Evolutionary conservation across 768 basidiomycete species (phyloP).

Genomic region (Lactifluus echinatus): DNA sequence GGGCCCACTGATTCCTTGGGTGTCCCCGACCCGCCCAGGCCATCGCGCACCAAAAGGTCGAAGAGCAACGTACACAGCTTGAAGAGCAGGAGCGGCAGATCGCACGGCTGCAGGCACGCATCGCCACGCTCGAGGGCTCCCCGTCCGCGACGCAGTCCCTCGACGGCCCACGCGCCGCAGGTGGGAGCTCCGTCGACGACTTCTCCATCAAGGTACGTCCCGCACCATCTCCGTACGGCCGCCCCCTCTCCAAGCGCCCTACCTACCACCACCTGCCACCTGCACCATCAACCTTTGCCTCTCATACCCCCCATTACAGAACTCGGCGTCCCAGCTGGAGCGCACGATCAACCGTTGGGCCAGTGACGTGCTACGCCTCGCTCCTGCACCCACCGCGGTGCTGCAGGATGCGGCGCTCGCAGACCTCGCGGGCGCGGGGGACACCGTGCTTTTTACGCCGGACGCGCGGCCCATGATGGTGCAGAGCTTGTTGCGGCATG

Average conservation of each 20-base stretch:
- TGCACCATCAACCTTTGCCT: no score
- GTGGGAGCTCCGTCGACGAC: constrained; percentile 69
- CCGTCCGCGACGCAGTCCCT: constrained; percentile 27
- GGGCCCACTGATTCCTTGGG: not conserved
- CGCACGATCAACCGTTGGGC: constrained; percentile 84
- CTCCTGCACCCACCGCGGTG: constrained; percentile 42
- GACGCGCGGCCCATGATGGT: constrained; percentile 53
- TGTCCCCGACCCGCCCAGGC: constrained; percentile 42
- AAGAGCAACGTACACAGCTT: constrained; percentile 67
- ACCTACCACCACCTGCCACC: no score
- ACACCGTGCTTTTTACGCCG: constrained; percentile 26
- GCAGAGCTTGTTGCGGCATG: constrained; percentile 74
- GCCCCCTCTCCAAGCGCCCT: no score
- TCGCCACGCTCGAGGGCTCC: constrained; percentile 65
- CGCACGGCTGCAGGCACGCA: constrained; percentile 59
- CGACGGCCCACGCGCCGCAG: constrained; percentile 30
- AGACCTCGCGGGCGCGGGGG: constrained; percentile 47
- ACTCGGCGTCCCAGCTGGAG: constrained; percentile 58
- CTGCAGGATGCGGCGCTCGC: constrained; percentile 50
- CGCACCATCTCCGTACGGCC: not conserved
- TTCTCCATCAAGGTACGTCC: constrained; percentile 70
- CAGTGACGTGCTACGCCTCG: constrained; percentile 56
- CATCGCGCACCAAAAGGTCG: constrained; percentile 84
- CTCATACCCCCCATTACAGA: constrained; percentile 38
- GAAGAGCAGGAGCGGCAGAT: constrained; percentile 82